phyloP scores from a whole-genome alignment of 768 basidiomycete genomes.

The Xerocomellus dryophilus region DNA sequence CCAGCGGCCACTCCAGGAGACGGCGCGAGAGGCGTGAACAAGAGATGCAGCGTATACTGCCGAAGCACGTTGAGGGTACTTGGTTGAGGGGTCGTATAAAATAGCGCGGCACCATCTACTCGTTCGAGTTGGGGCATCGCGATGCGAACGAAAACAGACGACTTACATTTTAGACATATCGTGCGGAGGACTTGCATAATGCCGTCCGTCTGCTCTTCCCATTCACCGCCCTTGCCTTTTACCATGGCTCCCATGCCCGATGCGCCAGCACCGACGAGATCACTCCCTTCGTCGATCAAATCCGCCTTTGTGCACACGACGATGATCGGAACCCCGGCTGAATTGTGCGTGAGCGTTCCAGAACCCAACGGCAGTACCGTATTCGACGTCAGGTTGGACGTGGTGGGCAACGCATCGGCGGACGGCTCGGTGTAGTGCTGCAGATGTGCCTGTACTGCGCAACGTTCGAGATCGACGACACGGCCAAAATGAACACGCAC shows the following conservation, averaged over 20 bases:
- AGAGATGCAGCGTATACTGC: constrained; percentile 72
- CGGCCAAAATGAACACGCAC: constrained; percentile 45
- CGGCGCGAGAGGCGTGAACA: constrained; percentile 63
- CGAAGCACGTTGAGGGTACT: constrained; percentile 71
- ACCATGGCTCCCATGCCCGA: constrained; percentile 89
- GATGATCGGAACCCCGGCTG: constrained; percentile 80
- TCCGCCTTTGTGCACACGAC: constrained; percentile 94
- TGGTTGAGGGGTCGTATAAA: constrained; percentile 86
- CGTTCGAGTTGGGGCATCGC: constrained; percentile 2
- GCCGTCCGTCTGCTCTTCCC: constrained; percentile 95
- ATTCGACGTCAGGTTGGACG: constrained; percentile 56
- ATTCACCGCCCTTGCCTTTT: constrained; percentile 86
- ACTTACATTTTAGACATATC: constrained; percentile 88
- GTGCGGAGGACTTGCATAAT: constrained; percentile 94
- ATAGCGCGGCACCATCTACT: constrained; percentile 85
- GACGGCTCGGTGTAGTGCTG: constrained; percentile 89
- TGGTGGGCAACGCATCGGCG: constrained; percentile 57
- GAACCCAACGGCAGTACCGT: constrained; percentile 79
- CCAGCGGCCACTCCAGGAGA: constrained; percentile 37
- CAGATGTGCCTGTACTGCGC: constrained; percentile 77
- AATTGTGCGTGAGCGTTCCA: constrained; percentile 85
- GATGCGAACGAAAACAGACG: neutral
- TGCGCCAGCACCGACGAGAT: constrained; percentile 63
- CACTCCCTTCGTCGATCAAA: constrained; percentile 79
- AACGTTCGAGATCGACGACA: neutral